Base-by-base conservation (phyloP, 768 basidiomycete species). In the Amanita molliuscula region DNA sequence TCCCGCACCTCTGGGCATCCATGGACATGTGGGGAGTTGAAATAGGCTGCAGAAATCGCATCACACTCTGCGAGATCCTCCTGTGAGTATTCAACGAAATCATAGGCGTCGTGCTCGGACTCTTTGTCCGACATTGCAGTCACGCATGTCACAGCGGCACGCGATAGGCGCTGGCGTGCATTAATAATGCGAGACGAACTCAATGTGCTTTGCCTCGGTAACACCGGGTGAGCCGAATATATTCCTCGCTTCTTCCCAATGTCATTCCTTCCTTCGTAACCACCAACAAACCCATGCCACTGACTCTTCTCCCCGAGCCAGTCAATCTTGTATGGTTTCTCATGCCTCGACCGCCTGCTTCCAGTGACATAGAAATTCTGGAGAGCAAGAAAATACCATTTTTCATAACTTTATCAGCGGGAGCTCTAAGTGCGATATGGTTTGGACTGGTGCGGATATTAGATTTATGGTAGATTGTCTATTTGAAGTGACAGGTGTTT, bases 21-120 rank as follows among this genome's bases (percentile, higher is more conserved):
- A 28, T 56, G 46, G 43, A 42, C 33, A 26, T 4, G 13, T 16
- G 26, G 7, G 8, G 31, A 8, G 26, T 56, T 50, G 11, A 45
- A 53, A 2, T 48, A 51, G 25, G 28, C 50, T 10, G 53, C 55
- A 23, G 71, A 52, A 25, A 65, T 61, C 25, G 68, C 69, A 55
- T 82, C 81, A 48, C 79, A 66, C 21, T 62, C 59, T 2, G 66
- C 69, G 35, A 83, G 69, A 21, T 85, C 81, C 28, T 79, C 72
- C 21, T 71, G 70, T 0, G 79, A 79, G 53, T 83, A 77, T 43
- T 75, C 76, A 0, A 76, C 70, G 44, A 82, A 66, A 55, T 77
- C 63, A 59, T 67, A 77, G 3, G 56, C 64, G 16, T 71, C 71
- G 55, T 69, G 82, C 53, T 75, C 72, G n/a, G 42, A 44, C 25